Base-by-base conservation (phyloP, 2,329 filamentous ascomycete species). In the Hypoxylon sp. region DNA sequence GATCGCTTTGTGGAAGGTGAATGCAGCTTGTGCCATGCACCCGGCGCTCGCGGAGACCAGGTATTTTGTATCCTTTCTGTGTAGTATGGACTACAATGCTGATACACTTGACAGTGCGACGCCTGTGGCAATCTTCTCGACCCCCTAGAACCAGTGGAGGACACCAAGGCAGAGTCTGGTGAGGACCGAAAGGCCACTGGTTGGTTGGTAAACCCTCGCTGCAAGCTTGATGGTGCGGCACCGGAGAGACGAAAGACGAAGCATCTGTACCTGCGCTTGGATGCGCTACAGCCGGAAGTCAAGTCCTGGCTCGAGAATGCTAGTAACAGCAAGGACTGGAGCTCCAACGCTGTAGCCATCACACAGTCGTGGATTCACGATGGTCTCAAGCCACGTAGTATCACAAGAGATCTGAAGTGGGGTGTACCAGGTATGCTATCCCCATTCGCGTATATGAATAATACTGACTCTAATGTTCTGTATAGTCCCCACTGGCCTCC, bases 391-490 rank as follows among this genome's bases (percentile, higher is more conserved):
- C 86, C 88, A 37, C 86, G 93, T 63, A 90, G 90, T 59, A 97
- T 97, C 69, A 96, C 93, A 8, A 80, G 93, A 70, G 93, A 97
- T 76, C 78, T 97, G 53, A 92, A 89, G 70, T 97, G 93, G 93
- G 93, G 93, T 67, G 80, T 82, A 11, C 79, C 79, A 3, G 66
- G 62, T 57, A 57, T 32, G 59, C 55, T 30, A 17, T 8, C 17
- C 12, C 9, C 15, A 2, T 29, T 20, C 5, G 16, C 4, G n/a
- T n/a, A n/a, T n/a, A 17, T 15, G 19, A 29, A 11, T 31, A 34
- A 35, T 9, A 4, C 3, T 43, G 55, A 42, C 41, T 8, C 17
- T 21, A n/a, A 7, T 25, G 17, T 30, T 16, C 11, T 3, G 3
- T 9, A 20, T 31, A 66, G 79, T 83, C 35, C 80, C 78, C 23